Base-by-base conservation (phyloP, 192 early-diverging fungal genomes). In the Coemansia sp. region DNA sequence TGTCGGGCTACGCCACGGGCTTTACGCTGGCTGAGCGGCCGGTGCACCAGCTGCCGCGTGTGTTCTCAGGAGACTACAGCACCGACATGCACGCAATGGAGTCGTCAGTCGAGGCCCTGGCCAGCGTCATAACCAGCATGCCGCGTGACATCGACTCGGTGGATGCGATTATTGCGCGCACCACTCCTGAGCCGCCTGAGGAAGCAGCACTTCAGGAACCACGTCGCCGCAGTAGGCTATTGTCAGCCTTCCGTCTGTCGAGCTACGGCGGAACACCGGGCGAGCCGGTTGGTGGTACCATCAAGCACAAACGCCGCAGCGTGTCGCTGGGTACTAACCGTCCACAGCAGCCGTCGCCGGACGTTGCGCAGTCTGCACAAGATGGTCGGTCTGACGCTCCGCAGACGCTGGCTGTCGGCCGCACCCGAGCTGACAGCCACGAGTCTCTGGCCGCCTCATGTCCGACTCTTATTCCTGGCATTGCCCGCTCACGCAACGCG, bases 1-100 rank as follows among this genome's bases (percentile, higher is more conserved):
- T 79, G 0, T 79, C 76, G 0, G 76, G 76, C 1, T 69, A 65
- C 21, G 62, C 64, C n/a, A 73, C 76, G 0, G 67, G 67, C 14
- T 79, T 53, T 50, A 23, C 67, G 32, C 65, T 79, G 50, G 73
- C 41, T 12, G 62, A 69, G 47, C 64, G 58, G 31, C 71, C 76
- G 0, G 64, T 79, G 31, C 67, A 69, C 32, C 71, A 73, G 21
- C 71, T 79, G 28, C 76, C 76, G 4, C 70, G 76, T 7, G 76
- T 79, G 57, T 79, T 79, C 21, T 79, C 76, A 2, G 76, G 76
- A n/a, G 76, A 79, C 25, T 79, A 70, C 64, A 69, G 66, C 23
- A 34, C 60, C 6, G 57, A 69, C 4, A 60, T 79, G 55, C 69
- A 79, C 9, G 70, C 71, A 2, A 79, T 79, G 70, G 76, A 73